Evolutionary conservation across 352 stramenopile species (phyloP).

Genomic region (Globisporangium canariense): DNA sequence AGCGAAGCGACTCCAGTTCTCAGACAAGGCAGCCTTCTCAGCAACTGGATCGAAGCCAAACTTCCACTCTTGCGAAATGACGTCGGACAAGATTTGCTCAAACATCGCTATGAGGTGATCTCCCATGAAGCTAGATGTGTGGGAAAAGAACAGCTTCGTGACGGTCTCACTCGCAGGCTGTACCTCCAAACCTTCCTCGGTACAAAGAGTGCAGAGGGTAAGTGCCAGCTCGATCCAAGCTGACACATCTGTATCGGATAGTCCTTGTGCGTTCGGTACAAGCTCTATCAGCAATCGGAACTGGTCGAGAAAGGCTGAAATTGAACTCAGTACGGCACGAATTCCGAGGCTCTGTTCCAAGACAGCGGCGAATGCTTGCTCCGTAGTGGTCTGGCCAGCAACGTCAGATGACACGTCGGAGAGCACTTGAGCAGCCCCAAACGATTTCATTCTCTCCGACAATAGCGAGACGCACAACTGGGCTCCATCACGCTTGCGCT

Average conservation of each 20-base stretch:
- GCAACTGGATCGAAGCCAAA: conserved; percentile 24
- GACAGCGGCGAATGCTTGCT: not conserved
- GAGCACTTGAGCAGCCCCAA: not conserved
- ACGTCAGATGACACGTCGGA: not conserved
- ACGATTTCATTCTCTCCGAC: not conserved
- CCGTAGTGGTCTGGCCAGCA: not conserved
- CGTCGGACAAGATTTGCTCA: conserved; percentile 23
- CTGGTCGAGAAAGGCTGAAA: conserved; percentile 21
- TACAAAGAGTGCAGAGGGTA: not conserved
- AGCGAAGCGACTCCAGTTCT: conserved; percentile 31
- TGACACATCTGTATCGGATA: not conserved
- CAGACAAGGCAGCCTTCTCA: conserved; percentile 6
- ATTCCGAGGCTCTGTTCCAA: conserved; percentile 16
- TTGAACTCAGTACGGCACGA: conserved; percentile 21
- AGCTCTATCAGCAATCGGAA: conserved; percentile 16
- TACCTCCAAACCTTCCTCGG: not conserved
- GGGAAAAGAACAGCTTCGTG: not conserved
- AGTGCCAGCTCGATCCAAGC: conserved; percentile 10
- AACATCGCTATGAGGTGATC: conserved; percentile 16
- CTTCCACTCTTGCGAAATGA: conserved; percentile 47
- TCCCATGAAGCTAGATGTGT: conserved; percentile 12
- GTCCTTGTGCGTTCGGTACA: not conserved
- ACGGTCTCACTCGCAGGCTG: not conserved
- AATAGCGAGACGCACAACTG: conserved; percentile 5
- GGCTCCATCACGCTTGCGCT: not conserved